A percentile compares a stretch with the other conserved stretches of the same genome.
Conservation (phyloP, 768 basidiomycete genomes). For the Porpolomopsis calyptriformis region DNA sequence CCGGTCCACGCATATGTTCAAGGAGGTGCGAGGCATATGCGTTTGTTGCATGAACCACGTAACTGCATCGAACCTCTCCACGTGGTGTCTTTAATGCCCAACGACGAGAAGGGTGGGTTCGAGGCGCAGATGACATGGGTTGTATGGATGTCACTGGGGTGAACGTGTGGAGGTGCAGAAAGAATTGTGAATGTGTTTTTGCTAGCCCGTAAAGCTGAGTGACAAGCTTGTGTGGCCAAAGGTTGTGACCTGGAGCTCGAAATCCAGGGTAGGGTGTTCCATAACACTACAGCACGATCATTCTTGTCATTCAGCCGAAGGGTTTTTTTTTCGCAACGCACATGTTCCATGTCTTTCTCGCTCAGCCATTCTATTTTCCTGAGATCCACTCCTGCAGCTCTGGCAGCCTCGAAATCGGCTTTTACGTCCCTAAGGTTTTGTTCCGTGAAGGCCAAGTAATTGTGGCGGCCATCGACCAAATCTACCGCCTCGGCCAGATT, state of each 20-base stretch:
- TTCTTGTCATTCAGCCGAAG: background rate
- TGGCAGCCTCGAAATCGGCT: conserved; percentile 44
- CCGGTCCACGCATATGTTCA: conserved; percentile 47
- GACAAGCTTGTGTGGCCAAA: conserved; percentile 79
- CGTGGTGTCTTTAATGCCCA: conserved; percentile 58
- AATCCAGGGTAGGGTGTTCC: conserved; percentile 44
- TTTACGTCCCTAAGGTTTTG: conserved; percentile 29
- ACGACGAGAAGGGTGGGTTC: conserved; percentile 16
- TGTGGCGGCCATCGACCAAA: conserved; percentile 47
- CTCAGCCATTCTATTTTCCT: conserved; percentile 35
- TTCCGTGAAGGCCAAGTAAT: conserved; percentile 37
- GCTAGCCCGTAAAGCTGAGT: conserved; percentile 48
- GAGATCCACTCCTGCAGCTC: conserved; percentile 39
- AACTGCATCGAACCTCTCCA: conserved; percentile 48
- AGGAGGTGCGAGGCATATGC: conserved; percentile 71
- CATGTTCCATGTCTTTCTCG: conserved; percentile 37
- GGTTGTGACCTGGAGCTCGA: conserved; percentile 44
- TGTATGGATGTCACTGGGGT: conserved; percentile 52
- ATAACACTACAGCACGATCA: conserved; percentile 22
- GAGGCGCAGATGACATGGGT: conserved; percentile 8
- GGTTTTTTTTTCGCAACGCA: conserved; percentile 17
- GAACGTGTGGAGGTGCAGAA: conserved; percentile 56
- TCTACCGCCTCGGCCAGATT: conserved; percentile 44
- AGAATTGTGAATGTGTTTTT: conserved; percentile 19
- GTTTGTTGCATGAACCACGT: conserved; percentile 82